A percentile compares a stretch with the other conserved stretches of the same genome.
These are phyloP conservation scores for Meripilus lineatus DNA, from an alignment of 1,284 basidiomycete genomes.

Conservation along the genomic window DNA sequence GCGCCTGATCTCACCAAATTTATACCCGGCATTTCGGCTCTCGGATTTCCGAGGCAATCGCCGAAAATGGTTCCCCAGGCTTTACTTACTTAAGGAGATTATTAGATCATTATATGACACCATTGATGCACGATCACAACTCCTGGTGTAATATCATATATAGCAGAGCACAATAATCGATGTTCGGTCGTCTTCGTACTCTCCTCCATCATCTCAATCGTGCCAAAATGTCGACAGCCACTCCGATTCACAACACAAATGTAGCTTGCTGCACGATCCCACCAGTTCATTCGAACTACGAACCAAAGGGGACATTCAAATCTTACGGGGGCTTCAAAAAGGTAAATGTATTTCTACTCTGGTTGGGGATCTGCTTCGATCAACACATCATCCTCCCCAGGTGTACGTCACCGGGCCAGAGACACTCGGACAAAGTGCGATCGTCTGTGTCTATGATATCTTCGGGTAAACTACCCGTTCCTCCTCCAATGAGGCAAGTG, in stretches of 20 bases:
- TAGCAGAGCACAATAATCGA: too few relatives aligned
- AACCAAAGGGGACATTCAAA: slow-evolving; percentile 45
- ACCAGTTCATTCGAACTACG: slow-evolving; percentile 47
- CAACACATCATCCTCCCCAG: slow-evolving; percentile 23
- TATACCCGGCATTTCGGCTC: too few relatives aligned
- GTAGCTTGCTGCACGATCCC: slow-evolving; percentile 57
- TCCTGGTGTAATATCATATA: too few relatives aligned
- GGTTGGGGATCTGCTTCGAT: background rate
- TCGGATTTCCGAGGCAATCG: too few relatives aligned
- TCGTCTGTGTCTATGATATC: slow-evolving; percentile 61
- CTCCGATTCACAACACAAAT: slow-evolving; percentile 48
- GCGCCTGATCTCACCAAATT: too few relatives aligned
- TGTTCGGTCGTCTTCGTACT: slow-evolving; percentile 39
- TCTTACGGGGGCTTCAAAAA: slow-evolving; percentile 34
- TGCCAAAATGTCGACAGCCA: slow-evolving; percentile 34
- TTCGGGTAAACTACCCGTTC: slow-evolving; percentile 53
- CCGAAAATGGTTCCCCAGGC: too few relatives aligned
- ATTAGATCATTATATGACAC: too few relatives aligned
- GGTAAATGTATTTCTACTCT: slow-evolving; percentile 12
- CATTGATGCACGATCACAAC: too few relatives aligned
- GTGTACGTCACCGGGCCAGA: slow-evolving; percentile 51
- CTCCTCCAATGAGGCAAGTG: slow-evolving; percentile 13
- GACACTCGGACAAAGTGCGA: slow-evolving; percentile 38
- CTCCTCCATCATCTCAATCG: slow-evolving; percentile 37
- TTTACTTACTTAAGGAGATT: too few relatives aligned